A percentile compares a stretch with the other conserved stretches of the same genome.
Conservation (phyloP, 768 basidiomycete genomes). For the Pleurotus djamor region DNA sequence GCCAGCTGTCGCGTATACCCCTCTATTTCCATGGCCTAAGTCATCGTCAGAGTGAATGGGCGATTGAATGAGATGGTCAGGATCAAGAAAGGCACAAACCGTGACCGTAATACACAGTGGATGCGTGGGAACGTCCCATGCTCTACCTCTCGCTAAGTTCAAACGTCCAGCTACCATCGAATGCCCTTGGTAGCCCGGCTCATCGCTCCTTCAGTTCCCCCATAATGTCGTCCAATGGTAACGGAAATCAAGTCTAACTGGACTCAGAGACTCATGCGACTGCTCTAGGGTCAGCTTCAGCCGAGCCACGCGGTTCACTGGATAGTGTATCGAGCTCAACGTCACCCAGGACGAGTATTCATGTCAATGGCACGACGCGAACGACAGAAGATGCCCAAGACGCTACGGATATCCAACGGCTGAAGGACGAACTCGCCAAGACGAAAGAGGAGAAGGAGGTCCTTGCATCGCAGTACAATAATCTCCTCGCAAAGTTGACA, state of each 20-base stretch:
- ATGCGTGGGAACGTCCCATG: conserved; percentile 1
- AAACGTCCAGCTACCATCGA: conserved; percentile 4
- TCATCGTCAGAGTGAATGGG: not conserved
- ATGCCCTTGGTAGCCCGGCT: conserved; percentile 4
- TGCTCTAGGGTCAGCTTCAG: not conserved
- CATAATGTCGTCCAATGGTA: conserved; percentile 3
- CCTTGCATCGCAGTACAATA: conserved; percentile 83
- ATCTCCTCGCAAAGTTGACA: conserved; percentile 83
- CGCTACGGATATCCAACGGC: conserved; percentile 33
- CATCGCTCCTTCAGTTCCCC: conserved; percentile 7
- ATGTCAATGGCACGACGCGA: conserved; percentile 6
- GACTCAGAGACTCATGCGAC: too few species aligned
- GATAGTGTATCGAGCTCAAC: conserved; percentile 1
- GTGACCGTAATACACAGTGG: not conserved
- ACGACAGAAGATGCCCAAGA: conserved; percentile 24
- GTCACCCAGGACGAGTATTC: not conserved
- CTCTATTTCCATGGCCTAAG: too few species aligned
- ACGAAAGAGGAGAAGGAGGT: conserved; percentile 85
- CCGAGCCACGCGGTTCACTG: conserved; percentile 2
- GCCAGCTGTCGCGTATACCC: too few species aligned
- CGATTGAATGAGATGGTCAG: not conserved
- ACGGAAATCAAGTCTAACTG: not conserved
- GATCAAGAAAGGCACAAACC: not conserved
- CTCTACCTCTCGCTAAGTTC: conserved; percentile 7
- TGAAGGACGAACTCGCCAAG: conserved; percentile 74